phyloP scores from a whole-genome alignment of 352 stramenopile genomes.

The Aphanomyces euteiches region DNA sequence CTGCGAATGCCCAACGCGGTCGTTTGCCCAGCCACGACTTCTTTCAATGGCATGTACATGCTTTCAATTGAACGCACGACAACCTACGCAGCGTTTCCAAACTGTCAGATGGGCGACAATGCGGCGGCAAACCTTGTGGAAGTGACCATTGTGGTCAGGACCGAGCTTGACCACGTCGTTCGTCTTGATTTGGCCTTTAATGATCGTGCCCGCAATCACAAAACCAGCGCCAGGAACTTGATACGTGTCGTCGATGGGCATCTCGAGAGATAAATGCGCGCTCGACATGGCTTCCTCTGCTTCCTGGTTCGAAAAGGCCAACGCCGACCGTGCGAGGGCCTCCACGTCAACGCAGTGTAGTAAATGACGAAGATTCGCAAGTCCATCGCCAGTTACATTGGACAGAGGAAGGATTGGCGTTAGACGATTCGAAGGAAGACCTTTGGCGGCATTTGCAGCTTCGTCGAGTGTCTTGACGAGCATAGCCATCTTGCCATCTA shows the following conservation, averaged over 20 bases:
- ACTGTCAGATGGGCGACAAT: constrained; percentile 17
- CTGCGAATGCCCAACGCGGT: constrained; percentile 81
- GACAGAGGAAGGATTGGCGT: constrained; percentile 97
- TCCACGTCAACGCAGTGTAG: constrained; percentile 53
- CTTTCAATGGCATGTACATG: constrained; percentile 88
- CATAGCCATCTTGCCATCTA: constrained; percentile 91
- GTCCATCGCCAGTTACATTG: constrained; percentile 95
- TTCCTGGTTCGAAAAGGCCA: constrained; percentile 52
- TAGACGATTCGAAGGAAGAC: constrained; percentile 88
- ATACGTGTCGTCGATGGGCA: constrained; percentile 86
- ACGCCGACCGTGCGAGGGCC: constrained; percentile 52
- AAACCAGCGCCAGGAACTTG: constrained; percentile 92
- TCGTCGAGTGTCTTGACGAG: constrained; percentile 87
- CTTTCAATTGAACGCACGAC: constrained; percentile 82
- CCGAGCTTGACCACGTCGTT: constrained; percentile 88
- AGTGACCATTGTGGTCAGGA: constrained; percentile 85
- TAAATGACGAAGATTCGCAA: constrained; percentile 75
- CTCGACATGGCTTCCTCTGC: constrained; percentile 32
- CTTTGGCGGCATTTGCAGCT: constrained; percentile 81
- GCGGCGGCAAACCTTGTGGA: constrained; percentile 57
- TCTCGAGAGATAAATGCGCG: constrained; percentile 47
- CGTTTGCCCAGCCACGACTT: constrained; percentile 81
- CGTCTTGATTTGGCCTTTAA: constrained; percentile 84
- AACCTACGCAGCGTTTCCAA: constrained; percentile 32
- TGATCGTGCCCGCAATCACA: constrained; percentile 92